Conservation (phyloP, 257 asterid genomes). For the Rauvolfia tetraphylla region DNA sequence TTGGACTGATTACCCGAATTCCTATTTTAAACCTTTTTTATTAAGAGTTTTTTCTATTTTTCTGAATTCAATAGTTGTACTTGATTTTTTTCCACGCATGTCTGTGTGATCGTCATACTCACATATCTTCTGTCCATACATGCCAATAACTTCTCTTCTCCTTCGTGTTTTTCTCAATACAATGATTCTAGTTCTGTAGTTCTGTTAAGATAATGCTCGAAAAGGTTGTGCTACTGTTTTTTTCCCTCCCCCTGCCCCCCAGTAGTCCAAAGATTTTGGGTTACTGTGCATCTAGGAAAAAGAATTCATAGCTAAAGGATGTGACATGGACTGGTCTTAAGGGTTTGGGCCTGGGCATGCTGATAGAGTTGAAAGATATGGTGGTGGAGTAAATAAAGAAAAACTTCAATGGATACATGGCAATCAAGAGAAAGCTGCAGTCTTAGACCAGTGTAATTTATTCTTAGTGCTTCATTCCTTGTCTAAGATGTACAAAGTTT, state of each 20-base stretch:
- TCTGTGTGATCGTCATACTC: not conserved
- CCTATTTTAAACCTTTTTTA: not conserved
- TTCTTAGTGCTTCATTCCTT: not conserved
- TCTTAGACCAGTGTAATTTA: not conserved
- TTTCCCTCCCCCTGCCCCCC: not conserved
- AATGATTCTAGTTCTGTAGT: not conserved
- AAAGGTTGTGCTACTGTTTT: not conserved
- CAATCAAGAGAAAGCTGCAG: not conserved
- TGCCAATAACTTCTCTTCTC: not conserved
- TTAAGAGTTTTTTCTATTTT: not conserved
- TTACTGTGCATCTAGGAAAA: not conserved
- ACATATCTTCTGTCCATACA: not conserved
- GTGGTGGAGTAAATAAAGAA: not conserved
- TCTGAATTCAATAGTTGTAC: conserved; percentile 2
- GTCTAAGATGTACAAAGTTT: not conserved
- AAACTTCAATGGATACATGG: not conserved
- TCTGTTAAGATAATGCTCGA: not conserved
- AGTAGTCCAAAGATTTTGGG: not conserved
- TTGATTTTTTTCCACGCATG: not conserved
- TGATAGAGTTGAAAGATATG: not conserved
- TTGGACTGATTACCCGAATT: conserved; percentile 16
- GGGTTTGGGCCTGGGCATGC: not conserved
- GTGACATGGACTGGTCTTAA: not conserved
- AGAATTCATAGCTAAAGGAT: not conserved
- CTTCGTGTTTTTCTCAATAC: not conserved